Evolutionary conservation across 441 rosid species (phyloP), one percentile per base, ranked within the genome.

Genomic region (Erysimum cheiri): DNA sequence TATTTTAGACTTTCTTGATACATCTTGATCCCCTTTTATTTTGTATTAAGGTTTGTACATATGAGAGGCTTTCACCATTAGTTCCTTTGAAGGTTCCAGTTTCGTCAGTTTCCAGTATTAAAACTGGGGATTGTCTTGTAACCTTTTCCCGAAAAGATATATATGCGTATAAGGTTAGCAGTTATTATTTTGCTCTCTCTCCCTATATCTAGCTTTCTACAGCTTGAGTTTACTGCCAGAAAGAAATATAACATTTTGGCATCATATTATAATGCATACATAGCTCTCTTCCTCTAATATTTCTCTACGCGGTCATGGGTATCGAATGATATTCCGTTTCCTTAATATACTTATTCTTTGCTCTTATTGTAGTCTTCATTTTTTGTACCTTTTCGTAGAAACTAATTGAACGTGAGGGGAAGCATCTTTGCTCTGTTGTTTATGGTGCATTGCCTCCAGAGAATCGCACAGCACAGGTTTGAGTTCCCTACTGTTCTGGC

Each of bases 391-490:
- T 71, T 62, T 44, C 12, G 37, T 72, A 94, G 98, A 88, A 82
- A 87, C 60, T 14, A 67, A 85, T 94, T 72, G 90, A 94, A 81
- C 70, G 36, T 36, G 74, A 69, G 11, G 94, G 92, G 57, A 88
- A 84, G 70, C 94, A 85, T 85, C 94, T 84, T 36, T 94, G 99
- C 76, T 92, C 99, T 73, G 90, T 94, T 60, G 99, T 94, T 60
- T 94, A 94, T 69, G 98, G 98, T 65, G 92, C 97, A 50, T 76
- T 94, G 78, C 97, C 97, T 71, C 91, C 96, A 33, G 94, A 88
- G 83, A 94, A 97, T 74, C 93, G 96, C 75, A 90, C 96, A 58
- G 82, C 91, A 78, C 98, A 94, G 99, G 99, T 94, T 76, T 49
- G 48, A 62, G 32, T 50, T 74, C 61, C 40, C 61, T 57, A 40